Evolutionary conservation across 441 rosid species (phyloP).

Genomic region (Erodium moschatum): DNA sequence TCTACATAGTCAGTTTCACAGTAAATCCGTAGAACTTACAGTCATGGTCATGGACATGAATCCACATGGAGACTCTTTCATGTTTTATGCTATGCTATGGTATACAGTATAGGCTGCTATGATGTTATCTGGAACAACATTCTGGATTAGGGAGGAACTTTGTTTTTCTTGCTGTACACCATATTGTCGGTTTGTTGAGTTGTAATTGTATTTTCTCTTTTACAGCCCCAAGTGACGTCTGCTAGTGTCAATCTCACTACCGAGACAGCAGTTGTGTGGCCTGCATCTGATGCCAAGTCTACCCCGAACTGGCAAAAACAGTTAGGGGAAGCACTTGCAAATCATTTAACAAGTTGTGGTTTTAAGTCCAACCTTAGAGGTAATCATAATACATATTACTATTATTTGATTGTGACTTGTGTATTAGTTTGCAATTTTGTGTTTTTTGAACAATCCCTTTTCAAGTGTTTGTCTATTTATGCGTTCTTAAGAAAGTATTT

Average conservation of each 20-base stretch:
- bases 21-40: background rate
- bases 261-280: conserved; percentile 92
- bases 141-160: background rate
- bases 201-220: conserved; percentile 10
- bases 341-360: conserved; percentile 74
- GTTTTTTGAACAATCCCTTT: background rate
- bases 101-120: background rate
- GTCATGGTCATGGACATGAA: background rate
- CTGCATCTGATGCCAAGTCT: conserved; percentile 61
- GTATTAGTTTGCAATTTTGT: background rate
- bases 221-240: conserved; percentile 78
- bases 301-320: conserved; percentile 63
- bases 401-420: conserved; percentile 13
- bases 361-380: conserved; percentile 76
- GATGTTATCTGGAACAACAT: background rate
- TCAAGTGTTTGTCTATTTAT: background rate
- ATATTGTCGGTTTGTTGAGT: background rate
- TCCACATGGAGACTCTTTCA: background rate
- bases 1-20: no score
- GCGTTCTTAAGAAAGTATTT: background rate
- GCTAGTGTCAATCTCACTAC: conserved; percentile 87
- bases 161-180: background rate
- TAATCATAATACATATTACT: conserved; percentile 19
- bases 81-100: background rate
- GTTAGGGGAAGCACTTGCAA: conserved; percentile 83